These are phyloP conservation scores for Phytophthora fragariae DNA, from an alignment of 352 stramenopile genomes.

Conservation along the genomic window DNA sequence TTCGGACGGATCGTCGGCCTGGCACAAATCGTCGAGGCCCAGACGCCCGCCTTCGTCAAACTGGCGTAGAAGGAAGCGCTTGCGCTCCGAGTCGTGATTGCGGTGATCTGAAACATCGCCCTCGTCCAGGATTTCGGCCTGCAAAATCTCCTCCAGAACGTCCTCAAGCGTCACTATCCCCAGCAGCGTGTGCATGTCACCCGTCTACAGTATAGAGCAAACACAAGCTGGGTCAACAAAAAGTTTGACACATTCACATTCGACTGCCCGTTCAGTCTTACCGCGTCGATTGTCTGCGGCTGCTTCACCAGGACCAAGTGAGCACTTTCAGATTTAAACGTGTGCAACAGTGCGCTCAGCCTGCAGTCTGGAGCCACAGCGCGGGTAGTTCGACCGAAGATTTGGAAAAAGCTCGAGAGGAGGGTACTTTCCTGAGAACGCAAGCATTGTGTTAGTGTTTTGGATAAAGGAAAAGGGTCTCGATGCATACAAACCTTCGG, in stretches of 20 bases:
- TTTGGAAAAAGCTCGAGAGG: conserved; percentile 72
- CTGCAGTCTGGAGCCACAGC: conserved; percentile 93
- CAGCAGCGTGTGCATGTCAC: conserved; percentile 94
- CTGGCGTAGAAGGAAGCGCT: conserved; percentile 53
- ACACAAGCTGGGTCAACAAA: background rate
- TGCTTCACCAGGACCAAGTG: conserved; percentile 96
- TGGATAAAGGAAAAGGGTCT: conserved; percentile 50
- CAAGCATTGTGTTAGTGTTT: conserved; percentile 45
- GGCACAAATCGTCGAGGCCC: conserved; percentile 50
- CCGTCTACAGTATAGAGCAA: conserved; percentile 40
- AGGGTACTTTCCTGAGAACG: conserved; percentile 61
- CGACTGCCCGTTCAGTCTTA: conserved; percentile 13
- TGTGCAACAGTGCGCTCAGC: conserved; percentile 93
- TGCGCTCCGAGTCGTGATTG: conserved; percentile 51
- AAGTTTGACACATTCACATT: background rate
- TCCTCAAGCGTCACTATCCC: conserved; percentile 99
- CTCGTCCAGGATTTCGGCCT: conserved; percentile 97
- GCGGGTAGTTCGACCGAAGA: conserved; percentile 64
- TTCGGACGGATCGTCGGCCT: conserved; percentile 48
- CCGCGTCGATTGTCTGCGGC: conserved; percentile 75
- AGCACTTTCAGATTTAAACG: conserved; percentile 93
- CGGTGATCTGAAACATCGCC: conserved; percentile 74
- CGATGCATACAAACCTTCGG: conserved; percentile 87
- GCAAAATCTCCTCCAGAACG: conserved; percentile 98
- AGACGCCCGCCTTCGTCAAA: conserved; percentile 62